Evolutionary conservation across 2,329 filamentous ascomycete genomes (phyloP).

Genomic region (Curvularia spicifera): DNA sequence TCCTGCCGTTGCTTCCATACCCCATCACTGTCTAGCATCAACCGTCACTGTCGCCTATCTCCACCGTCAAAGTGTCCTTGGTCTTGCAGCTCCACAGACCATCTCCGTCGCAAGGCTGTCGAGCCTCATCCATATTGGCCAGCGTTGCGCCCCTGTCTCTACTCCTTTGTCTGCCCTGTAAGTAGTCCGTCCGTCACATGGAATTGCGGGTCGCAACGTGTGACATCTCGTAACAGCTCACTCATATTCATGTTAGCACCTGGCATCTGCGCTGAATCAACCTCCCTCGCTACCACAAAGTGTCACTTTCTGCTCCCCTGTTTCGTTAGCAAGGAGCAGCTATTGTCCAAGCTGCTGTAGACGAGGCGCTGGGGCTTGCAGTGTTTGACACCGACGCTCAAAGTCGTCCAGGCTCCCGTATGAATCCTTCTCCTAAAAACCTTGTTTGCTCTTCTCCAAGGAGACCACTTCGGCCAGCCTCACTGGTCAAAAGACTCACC

Average conservation of each 20-base stretch:
- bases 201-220: constrained; percentile 41
- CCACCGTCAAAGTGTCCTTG: constrained; percentile 40
- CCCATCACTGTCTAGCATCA: constrained; percentile 30
- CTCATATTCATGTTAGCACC: constrained; percentile 46
- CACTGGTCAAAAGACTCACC: constrained; percentile 41
- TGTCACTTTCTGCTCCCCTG: constrained; percentile 36
- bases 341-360: constrained; percentile 37
- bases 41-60: constrained; percentile 33
- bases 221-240: constrained; percentile 40
- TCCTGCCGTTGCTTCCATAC: constrained; percentile 26
- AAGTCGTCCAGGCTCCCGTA: constrained; percentile 47
- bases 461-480: constrained; percentile 35
- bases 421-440: constrained; percentile 47
- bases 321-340: constrained; percentile 40
- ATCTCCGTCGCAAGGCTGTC: constrained; percentile 37
- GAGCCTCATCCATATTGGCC: constrained; percentile 35
- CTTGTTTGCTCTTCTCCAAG: constrained; percentile 44
- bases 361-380: constrained; percentile 36
- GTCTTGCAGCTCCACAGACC: constrained; percentile 26
- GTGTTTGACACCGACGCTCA: constrained; percentile 43
- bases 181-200: constrained; percentile 42
- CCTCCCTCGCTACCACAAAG: constrained; percentile 34
- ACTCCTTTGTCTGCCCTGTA: constrained; percentile 48
- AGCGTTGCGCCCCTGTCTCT: constrained; percentile 41
- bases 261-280: constrained; percentile 48